Evolutionary conservation across 2,329 filamentous ascomycete species (phyloP), one percentile per base, ranked within the genome.

Genomic region (Nakataea oryzae): DNA sequence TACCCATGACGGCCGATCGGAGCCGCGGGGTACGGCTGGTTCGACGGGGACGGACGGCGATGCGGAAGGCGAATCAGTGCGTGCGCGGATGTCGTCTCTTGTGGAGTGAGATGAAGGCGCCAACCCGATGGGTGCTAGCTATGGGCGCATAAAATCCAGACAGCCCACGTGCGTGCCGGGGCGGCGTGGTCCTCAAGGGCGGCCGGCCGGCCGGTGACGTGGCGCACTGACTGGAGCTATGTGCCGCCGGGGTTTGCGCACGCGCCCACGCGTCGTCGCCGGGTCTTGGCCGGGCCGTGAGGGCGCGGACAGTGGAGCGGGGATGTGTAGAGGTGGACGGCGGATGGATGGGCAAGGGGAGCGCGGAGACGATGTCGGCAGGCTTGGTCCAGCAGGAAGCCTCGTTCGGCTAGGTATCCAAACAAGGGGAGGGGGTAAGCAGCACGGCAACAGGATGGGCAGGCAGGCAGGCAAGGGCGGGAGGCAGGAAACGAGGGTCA

Each of bases 1-100:
- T 75, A 58, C 74, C 74, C 76, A 78, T 78, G 29, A 61, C 59
- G 59, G 17, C 28, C 13, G 28, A 8, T 17, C 26, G 21, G 41
- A 50, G 41, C 6, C 41, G 41, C 41, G 41, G 41, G 41, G 41
- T 7, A 50, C 17, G 21, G 41, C n/a, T 21, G 41, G 41, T n/a
- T 17, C 41, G 41, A n/a, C n/a, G n/a, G n/a, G n/a, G 41, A n/a
- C 17, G 8, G 41, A 50, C 41, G 41, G 41, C 41, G 41, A 50
- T 21, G 41, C 41, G 41, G 41, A 50, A 7, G 6, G n/a, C n/a
- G 41, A 7, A 9, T 50, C 17, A 50, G n/a, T n/a, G 41, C 17
- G 41, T n/a, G 41, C 41, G 21, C 41, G 21, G 41, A 8, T 50
- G n/a, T 21, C 17, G 41, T 8, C 41, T 9, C n/a, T n/a, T n/a